These are phyloP conservation scores for Termitomyces eurrhizus DNA, from an alignment of 768 basidiomycete genomes.

Conservation along the genomic window DNA sequence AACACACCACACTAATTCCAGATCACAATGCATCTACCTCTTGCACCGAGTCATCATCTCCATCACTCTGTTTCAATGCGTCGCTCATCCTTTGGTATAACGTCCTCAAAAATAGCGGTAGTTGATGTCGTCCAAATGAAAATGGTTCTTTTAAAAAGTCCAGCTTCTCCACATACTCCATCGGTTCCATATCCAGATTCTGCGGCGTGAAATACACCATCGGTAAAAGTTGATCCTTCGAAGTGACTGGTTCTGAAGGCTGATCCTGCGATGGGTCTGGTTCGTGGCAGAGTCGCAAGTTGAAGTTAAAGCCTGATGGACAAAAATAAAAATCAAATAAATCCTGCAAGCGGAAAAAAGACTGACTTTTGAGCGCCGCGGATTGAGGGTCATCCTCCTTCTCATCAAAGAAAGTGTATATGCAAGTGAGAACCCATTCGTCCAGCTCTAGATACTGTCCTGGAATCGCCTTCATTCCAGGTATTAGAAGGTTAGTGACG, in stretches of 20 bases:
- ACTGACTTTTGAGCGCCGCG: slow-evolving; percentile 34
- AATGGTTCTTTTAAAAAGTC: slow-evolving; percentile 62
- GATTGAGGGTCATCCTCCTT: slow-evolving; percentile 23
- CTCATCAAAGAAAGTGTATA: slow-evolving; percentile 54
- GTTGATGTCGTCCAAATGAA: slow-evolving; percentile 64
- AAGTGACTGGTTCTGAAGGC: slow-evolving; percentile 24
- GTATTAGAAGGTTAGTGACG: slow-evolving; percentile 73
- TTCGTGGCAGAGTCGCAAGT: slow-evolving; percentile 46
- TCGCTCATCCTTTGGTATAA: slow-evolving; percentile 49
- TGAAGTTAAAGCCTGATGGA: slow-evolving; percentile 57
- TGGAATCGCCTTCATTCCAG: slow-evolving; percentile 45
- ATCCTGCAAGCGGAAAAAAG: slow-evolving; percentile 9
- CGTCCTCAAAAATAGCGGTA: slow-evolving; percentile 63
- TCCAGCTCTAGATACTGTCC: slow-evolving; percentile 44
- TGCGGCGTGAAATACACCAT: slow-evolving; percentile 61
- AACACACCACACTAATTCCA: background rate
- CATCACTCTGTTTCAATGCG: slow-evolving; percentile 16
- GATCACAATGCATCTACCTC: slow-evolving; percentile 3
- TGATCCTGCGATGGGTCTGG: slow-evolving; percentile 22
- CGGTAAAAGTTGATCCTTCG: slow-evolving; percentile 35
- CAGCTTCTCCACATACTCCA: slow-evolving; percentile 53
- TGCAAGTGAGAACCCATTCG: slow-evolving; percentile 60
- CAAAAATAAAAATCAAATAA: background rate
- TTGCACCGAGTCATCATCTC: slow-evolving; percentile 12
- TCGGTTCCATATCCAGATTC: slow-evolving; percentile 57